Evolutionary conservation across 108 stramenopile genomes (phyloP), one percentile per base, ranked within the genome.

Genomic region (Conticribra guillardii): DNA sequence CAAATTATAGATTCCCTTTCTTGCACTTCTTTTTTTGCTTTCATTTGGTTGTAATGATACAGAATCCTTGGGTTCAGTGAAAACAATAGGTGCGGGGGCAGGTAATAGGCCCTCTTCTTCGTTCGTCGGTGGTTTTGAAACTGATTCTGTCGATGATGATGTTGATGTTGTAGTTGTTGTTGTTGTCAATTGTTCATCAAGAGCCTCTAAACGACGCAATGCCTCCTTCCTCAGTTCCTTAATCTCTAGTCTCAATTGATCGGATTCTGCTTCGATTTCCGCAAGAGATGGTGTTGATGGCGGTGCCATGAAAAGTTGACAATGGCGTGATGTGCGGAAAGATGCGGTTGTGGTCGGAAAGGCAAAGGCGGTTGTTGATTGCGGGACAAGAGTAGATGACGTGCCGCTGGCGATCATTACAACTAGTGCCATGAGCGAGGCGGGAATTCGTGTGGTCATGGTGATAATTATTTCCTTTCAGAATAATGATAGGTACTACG

Each of bases 161-260:
- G 53, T 23, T 14, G 45, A 15, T 4, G 54, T 32, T 11, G 58
- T 45, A 14, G 31, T 5, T 29, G 48, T 60, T 19, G 18, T 15
- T 23, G n/a, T 24, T 19, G 60, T 8, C 69, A 85, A 68, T 30
- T 77, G 60, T 52, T 83, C 82, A 41, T 75, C 72, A 29, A 92
- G 50, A 2, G 71, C 81, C 15, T 77, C 72, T 33, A 92, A 60
- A 50, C 85, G 81, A 24, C 79, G 51, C 48, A 82, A 37, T 0
- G 91, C 91, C 68, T 89, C 91, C 44, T 76, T 22, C 45, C 80
- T 66, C 82, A 92, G 66, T 19, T 67, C 80, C 54, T 78, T 85
- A 64, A 89, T 92, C 31, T 89, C 87, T 34, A 72, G 50, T 45
- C 84, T 73, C 44, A 92, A 49, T 9, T 48, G 37, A 46, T 77